Evolutionary conservation across 192 early-diverging fungal genomes (phyloP).

Genomic region (Neocallimastix lanati): DNA sequence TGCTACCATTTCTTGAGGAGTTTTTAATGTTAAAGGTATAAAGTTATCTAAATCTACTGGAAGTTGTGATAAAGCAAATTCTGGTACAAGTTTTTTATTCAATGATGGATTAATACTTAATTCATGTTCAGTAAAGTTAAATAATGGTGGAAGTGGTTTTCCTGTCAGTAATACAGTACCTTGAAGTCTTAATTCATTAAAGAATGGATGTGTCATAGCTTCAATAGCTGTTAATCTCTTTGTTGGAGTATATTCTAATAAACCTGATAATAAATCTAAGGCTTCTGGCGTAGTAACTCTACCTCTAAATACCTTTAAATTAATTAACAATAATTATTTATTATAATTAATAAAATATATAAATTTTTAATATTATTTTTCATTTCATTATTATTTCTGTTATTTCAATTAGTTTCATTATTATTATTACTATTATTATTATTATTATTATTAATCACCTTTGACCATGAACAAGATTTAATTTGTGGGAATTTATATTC

Average conservation of each 20-base stretch:
- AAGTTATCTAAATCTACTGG: no score
- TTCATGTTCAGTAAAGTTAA: constrained; percentile 71
- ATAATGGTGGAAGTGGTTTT: constrained; percentile 65
- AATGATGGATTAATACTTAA: constrained; percentile 73
- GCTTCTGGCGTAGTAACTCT: constrained; percentile 63
- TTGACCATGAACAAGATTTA: constrained; percentile 75
- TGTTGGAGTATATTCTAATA: constrained; percentile 82
- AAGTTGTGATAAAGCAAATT: no score
- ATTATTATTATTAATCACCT: constrained; percentile 18
- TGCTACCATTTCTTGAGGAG: no score
- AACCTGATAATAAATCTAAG: constrained; percentile 62
- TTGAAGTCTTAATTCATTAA: constrained; percentile 85
- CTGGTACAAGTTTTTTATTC: constrained; percentile 58
- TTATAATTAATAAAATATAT: no score
- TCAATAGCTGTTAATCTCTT: constrained; percentile 67
- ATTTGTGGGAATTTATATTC: constrained; percentile 98
- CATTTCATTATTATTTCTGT: not conserved
- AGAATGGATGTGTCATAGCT: constrained; percentile 86
- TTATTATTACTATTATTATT: not conserved
- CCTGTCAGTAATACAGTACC: constrained; percentile 68
- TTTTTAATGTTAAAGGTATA: no score
- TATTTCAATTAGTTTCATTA: not conserved
- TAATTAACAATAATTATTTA: no score
- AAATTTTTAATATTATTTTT: not conserved
- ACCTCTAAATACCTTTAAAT: constrained; percentile 56